A percentile compares a stretch with the other conserved stretches of the same genome.
These are phyloP conservation scores for Sclerotinia glacialis DNA, from an alignment of 2,329 filamentous ascomycete species.

Conservation along the genomic window DNA sequence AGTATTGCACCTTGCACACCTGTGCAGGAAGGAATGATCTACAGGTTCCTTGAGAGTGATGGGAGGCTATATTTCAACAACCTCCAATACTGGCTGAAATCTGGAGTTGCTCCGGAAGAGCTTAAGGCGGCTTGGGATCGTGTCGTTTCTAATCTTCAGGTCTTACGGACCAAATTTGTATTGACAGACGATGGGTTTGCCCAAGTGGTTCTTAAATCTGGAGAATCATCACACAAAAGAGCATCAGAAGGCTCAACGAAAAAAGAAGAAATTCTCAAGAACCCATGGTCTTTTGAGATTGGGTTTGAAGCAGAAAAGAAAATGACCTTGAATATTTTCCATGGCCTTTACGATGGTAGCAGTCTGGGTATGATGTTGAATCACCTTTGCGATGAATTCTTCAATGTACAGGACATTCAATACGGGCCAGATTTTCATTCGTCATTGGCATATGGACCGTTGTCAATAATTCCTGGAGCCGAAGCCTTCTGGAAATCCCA, in stretches of 20 bases:
- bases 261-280: slow-evolving; percentile 33
- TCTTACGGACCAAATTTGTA: slow-evolving; percentile 72
- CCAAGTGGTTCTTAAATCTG: slow-evolving; percentile 61
- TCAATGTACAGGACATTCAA: slow-evolving; percentile 30
- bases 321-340: slow-evolving; percentile 71
- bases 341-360: slow-evolving; percentile 82
- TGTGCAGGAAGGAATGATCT: slow-evolving; percentile 83
- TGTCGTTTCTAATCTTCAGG: slow-evolving; percentile 53
- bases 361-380: slow-evolving; percentile 69
- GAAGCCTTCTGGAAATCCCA: slow-evolving; percentile 62
- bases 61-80: slow-evolving; percentile 70
- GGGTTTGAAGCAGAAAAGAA: slow-evolving; percentile 24
- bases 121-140: slow-evolving; percentile 58
- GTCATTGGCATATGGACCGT: slow-evolving; percentile 66
- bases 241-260: slow-evolving; percentile 8
- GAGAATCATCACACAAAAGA: slow-evolving; percentile 29
- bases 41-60: slow-evolving; percentile 59
- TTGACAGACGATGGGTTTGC: slow-evolving; percentile 72
- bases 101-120: slow-evolving; percentile 44
- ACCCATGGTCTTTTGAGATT: slow-evolving; percentile 30
- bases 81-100: slow-evolving; percentile 60
- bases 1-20: slow-evolving; percentile 79
- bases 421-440: slow-evolving; percentile 60
- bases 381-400: slow-evolving; percentile 54
- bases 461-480: slow-evolving; percentile 50